Conservation (phyloP, 2,329 filamentous ascomycete species). For the Thelonectria blattea region DNA sequence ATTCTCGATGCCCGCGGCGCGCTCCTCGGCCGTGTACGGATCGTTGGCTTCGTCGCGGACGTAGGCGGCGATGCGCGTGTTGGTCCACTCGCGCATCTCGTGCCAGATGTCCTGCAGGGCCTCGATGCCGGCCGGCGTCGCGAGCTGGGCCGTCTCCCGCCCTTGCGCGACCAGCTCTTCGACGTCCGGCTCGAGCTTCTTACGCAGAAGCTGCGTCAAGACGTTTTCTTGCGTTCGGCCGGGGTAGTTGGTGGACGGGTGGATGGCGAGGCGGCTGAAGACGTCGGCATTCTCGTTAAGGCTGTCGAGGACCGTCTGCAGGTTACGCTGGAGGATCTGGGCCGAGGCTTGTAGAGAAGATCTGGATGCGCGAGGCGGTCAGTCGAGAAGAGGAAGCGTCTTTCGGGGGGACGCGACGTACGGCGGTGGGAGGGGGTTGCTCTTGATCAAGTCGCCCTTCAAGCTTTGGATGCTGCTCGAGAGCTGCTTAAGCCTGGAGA, state of each 20-base stretch:
- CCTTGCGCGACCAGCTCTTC: constrained; percentile 75
- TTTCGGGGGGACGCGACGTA: constrained; percentile 44
- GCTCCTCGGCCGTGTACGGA: constrained; percentile 75
- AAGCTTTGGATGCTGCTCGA: constrained; percentile 72
- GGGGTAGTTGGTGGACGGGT: constrained; percentile 77
- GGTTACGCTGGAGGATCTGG: constrained; percentile 73
- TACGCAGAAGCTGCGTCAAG: constrained; percentile 74
- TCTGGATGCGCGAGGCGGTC: constrained; percentile 48
- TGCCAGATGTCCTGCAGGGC: constrained; percentile 64
- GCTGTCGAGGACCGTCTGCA: constrained; percentile 69
- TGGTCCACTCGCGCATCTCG: constrained; percentile 50
- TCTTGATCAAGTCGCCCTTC: constrained; percentile 63
- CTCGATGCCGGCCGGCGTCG: constrained; percentile 52
- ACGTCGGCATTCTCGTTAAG: constrained; percentile 70
- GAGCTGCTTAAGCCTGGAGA: constrained; percentile 71
- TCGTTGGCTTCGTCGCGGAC: constrained; percentile 57
- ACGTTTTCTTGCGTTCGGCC: constrained; percentile 71
- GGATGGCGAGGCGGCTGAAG: constrained; percentile 73
- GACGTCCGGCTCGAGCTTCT: constrained; percentile 81
- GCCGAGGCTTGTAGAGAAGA: constrained; percentile 75
- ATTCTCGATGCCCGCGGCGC: constrained; percentile 67
- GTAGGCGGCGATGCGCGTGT: constrained; percentile 49
- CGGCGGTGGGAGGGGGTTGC: constrained; percentile 72
- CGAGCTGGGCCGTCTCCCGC: constrained; percentile 52
- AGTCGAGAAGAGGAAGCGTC: constrained; percentile 8